phyloP scores from a whole-genome alignment of 768 basidiomycete genomes.

The Sarcomyxa edulis region DNA sequence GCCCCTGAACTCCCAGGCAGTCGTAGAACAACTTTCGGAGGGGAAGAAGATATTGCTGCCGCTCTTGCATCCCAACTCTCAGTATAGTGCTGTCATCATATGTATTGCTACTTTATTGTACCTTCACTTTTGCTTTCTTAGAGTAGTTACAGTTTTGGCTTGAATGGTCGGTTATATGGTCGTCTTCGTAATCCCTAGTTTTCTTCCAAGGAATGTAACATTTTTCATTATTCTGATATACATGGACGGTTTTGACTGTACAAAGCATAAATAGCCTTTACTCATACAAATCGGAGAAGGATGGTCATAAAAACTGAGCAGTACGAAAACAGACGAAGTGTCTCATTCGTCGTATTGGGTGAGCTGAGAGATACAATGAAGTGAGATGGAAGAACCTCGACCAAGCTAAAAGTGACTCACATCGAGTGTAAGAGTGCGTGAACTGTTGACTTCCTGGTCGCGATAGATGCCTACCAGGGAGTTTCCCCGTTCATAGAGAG shows the following conservation, averaged over 20 bases:
- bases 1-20: conserved; percentile 7
- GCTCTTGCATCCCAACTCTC: conserved; percentile 19
- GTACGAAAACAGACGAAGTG: neutral
- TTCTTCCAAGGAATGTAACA: no score
- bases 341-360: conserved; percentile 16
- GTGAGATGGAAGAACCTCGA: neutral
- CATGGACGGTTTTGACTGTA: no score
- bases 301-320: no score
- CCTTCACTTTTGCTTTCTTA: no score
- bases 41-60: conserved; percentile 20
- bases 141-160: no score
- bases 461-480: conserved; percentile 93
- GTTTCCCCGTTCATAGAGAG: conserved; percentile 84
- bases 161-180: no score
- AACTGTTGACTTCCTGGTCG: conserved; percentile 92
- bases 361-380: conserved; percentile 7
- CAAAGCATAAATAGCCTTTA: no score
- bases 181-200: no score
- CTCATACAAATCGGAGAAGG: no score
- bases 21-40: conserved; percentile 19
- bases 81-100: conserved; percentile 9
- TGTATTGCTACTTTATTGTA: conserved; percentile 7
- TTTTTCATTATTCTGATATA: no score
- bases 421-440: conserved; percentile 86
- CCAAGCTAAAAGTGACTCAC: conserved; percentile 42